A percentile compares a stretch with the other conserved stretches of the same genome.
phyloP scores from a whole-genome alignment of 192 early-diverging fungal species.

The Entophlyctis helioformis region DNA sequence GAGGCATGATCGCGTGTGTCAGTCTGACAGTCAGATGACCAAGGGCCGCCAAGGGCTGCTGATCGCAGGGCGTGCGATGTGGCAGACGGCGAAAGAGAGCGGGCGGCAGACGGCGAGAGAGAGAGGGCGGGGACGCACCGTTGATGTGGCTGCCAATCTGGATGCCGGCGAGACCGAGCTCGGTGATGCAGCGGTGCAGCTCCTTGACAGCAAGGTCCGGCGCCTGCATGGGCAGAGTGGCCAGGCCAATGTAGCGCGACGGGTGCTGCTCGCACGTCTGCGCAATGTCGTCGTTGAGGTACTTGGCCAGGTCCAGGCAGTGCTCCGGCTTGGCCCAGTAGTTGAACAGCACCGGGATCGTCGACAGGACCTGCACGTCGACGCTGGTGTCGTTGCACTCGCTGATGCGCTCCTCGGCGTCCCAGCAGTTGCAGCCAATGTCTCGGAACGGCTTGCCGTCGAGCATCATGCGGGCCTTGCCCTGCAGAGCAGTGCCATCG shows the following conservation, averaged over 20 bases:
- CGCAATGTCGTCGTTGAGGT: constrained; percentile 26
- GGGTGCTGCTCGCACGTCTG: constrained; percentile 49
- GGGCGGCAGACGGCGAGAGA: background rate
- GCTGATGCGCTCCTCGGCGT: constrained; percentile 41
- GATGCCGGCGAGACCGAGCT: constrained; percentile 46
- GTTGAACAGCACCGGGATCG: constrained; percentile 44
- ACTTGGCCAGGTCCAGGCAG: constrained; percentile 21
- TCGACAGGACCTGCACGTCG: constrained; percentile 51
- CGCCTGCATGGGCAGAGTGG: constrained; percentile 57
- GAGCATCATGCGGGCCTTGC: constrained; percentile 52
- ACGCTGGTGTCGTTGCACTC: constrained; percentile 39
- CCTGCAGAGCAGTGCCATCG: constrained; percentile 12
- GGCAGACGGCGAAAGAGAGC: no score
- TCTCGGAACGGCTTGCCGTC: constrained; percentile 57
- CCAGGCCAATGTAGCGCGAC: constrained; percentile 46
- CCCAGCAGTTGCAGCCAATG: constrained; percentile 61
- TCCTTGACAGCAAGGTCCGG: constrained; percentile 52
- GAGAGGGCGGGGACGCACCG: background rate
- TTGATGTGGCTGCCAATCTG: constrained; percentile 24
- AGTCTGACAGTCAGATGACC: no score
- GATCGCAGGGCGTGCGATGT: no score
- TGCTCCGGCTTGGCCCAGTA: constrained; percentile 24
- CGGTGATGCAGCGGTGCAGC: constrained; percentile 46
- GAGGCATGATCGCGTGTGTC: no score
- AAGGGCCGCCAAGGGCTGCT: no score